These are phyloP conservation scores for Boletus patriciae DNA, from an alignment of 768 basidiomycete genomes.

Conservation along the genomic window DNA sequence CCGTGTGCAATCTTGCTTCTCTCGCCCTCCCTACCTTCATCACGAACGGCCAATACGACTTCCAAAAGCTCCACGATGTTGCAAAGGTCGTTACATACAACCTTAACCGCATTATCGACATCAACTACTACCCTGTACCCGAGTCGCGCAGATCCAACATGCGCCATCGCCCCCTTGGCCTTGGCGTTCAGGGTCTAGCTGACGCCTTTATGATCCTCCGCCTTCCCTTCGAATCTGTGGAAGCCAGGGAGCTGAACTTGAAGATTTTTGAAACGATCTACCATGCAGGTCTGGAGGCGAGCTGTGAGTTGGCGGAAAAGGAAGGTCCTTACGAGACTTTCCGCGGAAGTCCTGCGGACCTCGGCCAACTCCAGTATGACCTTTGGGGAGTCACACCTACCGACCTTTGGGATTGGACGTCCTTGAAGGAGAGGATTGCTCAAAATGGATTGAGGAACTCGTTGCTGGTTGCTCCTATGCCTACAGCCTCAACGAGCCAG, in stretches of 20 bases:
- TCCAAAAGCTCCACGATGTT: conserved; percentile 92
- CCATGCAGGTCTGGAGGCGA: conserved; percentile 89
- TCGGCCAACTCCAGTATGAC: conserved; percentile 91
- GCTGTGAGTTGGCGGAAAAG: conserved; percentile 76
- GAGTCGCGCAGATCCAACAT: conserved; percentile 93
- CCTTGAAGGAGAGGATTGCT: conserved; percentile 83
- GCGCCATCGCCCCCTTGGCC: conserved; percentile 95
- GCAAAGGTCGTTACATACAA: conserved; percentile 91
- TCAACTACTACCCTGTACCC: conserved; percentile 93
- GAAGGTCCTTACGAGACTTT: conserved; percentile 88
- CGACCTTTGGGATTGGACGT: conserved; percentile 91
- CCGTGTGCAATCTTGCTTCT: conserved; percentile 98
- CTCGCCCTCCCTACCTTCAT: conserved; percentile 94
- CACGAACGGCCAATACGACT: conserved; percentile 80
- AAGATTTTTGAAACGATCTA: conserved; percentile 99
- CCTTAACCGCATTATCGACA: conserved; percentile 90
- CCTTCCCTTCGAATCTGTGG: conserved; percentile 90
- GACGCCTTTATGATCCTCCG: conserved; percentile 97
- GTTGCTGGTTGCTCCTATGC: conserved; percentile 93
- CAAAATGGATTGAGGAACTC: conserved; percentile 86
- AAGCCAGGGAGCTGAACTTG: conserved; percentile 84
- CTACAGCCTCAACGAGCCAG: conserved; percentile 97
- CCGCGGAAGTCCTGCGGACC: conserved; percentile 85
- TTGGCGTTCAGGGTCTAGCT: conserved; percentile 97
- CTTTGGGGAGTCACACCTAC: conserved; percentile 92